Base-by-base conservation (phyloP, 768 basidiomycete genomes). In the Porpolomopsis calyptriformis region DNA sequence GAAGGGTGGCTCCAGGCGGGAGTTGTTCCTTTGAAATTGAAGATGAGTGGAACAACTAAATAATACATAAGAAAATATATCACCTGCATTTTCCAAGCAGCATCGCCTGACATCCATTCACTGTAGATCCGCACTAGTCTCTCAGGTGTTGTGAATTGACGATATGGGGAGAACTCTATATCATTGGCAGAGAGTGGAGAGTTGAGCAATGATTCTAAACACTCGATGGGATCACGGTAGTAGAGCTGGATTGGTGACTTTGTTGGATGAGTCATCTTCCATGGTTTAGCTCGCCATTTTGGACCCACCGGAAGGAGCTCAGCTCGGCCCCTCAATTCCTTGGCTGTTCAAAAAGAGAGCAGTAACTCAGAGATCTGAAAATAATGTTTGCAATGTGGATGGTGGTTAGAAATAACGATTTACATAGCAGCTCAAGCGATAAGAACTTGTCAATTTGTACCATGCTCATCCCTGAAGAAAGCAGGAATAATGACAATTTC, bases 401-500 rank as follows among this genome's bases (percentile, higher is more conserved):
- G 24, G 34, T 2, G 23, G n/a, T n/a, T n/a, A 12, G 6, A 31
- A 24, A 24, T n/a, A 12, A 34, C 14, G 25, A 26, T 11, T 23
- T 18, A 49, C 56, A 42, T 45, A 65, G 59, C 22, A 60, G 26
- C 33, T 54, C 24, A 12, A 66, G 52, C 5, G 48, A 47, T 22
- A 66, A 38, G 24, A 65, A 60, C 8, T 57, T 44, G 19, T 62
- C 49, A 8, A 63, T 59, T 4, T 47, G 52, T 14, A 48, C 47
- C 60, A 63, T 59, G 33, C 60, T 64, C 36, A 66, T 45, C 14
- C 50, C 39, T 5, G 59, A 61, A 4, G 43, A 48, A n/a, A 60
- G 47, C 0, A 66, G 54, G 46, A 57, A 66, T 4, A 48, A 55
- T 8, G 53, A 61, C 4, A 65, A 27, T 46, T 64, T 53, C 64